Evolutionary conservation across 1,284 basidiomycete genomes (phyloP).

Genomic region (Psilocybe mexicana): DNA sequence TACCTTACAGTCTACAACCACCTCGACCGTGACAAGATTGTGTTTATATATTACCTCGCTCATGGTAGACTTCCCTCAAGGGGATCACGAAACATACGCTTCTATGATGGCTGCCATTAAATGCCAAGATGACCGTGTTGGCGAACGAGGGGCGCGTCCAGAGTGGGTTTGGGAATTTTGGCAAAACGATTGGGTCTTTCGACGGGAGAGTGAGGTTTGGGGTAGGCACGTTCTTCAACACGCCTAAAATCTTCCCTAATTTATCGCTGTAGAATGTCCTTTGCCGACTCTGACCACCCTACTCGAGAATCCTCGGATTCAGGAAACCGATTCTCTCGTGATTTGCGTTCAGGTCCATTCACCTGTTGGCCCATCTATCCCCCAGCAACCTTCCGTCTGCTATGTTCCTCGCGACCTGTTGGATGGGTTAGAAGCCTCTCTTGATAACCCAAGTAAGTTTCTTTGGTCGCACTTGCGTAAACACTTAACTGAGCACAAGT

Average conservation of each 20-base stretch:
- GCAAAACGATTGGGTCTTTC: constrained; percentile 66
- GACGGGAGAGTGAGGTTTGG: constrained; percentile 71
- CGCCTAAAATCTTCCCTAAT: neutral
- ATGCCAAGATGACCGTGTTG: constrained; percentile 58
- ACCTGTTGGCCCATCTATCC: constrained; percentile 63
- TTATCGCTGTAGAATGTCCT: constrained; percentile 50
- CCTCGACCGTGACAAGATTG: constrained; percentile 34
- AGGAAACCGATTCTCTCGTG: constrained; percentile 63
- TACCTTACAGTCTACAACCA: constrained; percentile 16
- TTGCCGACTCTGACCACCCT: constrained; percentile 65
- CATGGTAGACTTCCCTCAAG: constrained; percentile 57
- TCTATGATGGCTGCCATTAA: constrained; percentile 77
- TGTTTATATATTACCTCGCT: constrained; percentile 70
- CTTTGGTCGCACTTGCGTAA: neutral
- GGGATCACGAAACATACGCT: constrained; percentile 59
- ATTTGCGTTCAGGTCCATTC: constrained; percentile 72
- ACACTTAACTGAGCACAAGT: neutral
- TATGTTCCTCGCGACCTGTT: constrained; percentile 64
- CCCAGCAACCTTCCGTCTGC: constrained; percentile 64
- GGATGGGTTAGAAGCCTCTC: constrained; percentile 60
- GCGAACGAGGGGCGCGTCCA: constrained; percentile 64
- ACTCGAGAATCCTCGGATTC: constrained; percentile 58
- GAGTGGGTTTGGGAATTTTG: constrained; percentile 74
- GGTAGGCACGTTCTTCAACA: constrained; percentile 36
- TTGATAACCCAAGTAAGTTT: constrained; percentile 63